Conservation (phyloP, 2,329 filamentous ascomycete genomes). For the Trichoderma polysporum region DNA sequence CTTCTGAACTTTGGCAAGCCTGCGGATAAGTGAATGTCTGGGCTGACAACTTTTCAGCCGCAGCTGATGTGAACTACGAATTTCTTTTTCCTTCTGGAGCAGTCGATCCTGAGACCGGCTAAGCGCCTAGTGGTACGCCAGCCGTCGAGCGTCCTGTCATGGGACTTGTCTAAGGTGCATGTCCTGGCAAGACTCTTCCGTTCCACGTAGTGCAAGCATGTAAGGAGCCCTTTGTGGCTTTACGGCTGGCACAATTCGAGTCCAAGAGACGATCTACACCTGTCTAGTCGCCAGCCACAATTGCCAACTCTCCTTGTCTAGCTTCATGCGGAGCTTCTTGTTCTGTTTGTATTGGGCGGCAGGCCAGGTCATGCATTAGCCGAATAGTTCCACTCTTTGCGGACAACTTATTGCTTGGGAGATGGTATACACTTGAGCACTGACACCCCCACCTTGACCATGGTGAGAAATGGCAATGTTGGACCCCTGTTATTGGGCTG, state of each 20-base stretch:
- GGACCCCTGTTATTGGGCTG: no score
- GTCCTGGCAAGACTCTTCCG: background rate
- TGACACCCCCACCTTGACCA: background rate
- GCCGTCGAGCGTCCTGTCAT: background rate
- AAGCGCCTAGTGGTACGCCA: background rate
- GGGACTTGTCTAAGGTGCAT: background rate
- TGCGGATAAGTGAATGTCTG: background rate
- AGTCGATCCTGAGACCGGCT: background rate
- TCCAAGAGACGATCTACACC: background rate
- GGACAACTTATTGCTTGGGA: background rate
- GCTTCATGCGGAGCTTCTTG: background rate
- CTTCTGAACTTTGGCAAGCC: background rate
- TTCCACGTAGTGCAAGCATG: background rate
- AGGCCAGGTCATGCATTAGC: background rate
- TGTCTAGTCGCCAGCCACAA: background rate
- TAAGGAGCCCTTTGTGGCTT: background rate
- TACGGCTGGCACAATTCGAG: background rate
- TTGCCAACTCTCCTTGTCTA: no score
- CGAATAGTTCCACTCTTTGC: background rate
- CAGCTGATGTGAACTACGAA: background rate
- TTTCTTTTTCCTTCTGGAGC: background rate
- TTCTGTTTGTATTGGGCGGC: background rate
- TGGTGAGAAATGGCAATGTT: no score
- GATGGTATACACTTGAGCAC: background rate
- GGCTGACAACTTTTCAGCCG: background rate